Base-by-base conservation (phyloP, 805 yeast species). In the Kodamaea neixiangensis region DNA sequence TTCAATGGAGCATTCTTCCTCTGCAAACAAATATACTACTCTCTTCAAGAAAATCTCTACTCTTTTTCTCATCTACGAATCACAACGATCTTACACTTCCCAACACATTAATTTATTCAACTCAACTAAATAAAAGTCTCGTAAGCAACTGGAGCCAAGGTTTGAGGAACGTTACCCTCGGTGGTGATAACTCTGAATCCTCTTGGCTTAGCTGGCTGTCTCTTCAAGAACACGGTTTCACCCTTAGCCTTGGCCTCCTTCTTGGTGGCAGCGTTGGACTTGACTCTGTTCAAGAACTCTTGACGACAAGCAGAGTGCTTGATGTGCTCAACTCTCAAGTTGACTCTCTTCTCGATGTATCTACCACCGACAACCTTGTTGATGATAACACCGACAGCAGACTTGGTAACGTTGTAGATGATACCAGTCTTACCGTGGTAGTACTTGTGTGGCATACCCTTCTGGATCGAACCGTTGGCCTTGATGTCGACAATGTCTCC, bases 351-450 rank as follows among this genome's bases (percentile, higher is more conserved):
- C 85, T 94, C 98, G 64, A 94, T 67, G 91, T 93, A 94, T 84
- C 98, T 89, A 96, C 88, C 80, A 79, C 98, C 97, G 70, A 94
- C 98, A 78, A 92, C 85, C 88, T 94, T 94, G 96, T 94, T 88
- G 77, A 94, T 79, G 72, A 94, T 89, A 68, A 94, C 94, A 87
- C 99, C 99, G 63, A 94, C 98, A 61, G 99, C 82, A 59, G 96
- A 80, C 86, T 89, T 94, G 87, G 99, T 93, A 66, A 94, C 96
- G 86, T 94, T 94, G 96, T 85, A 94, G 64, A 94, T 85, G 68
- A 94, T 90, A 87, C 99, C 99, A 65, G 99, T 94, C 87, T 92
- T 94, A 81, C 99, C 99, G 86, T 94, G 97, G 97, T 94, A 94
- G 88, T 83, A 92, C 85, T 94, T 94, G 91, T 90, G 97, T 77